Percentiles rank a stretch among this genome's conserved stretches.
Conservation (phyloP, 352 stramenopile genomes). For the Vaucheria bursata region DNA sequence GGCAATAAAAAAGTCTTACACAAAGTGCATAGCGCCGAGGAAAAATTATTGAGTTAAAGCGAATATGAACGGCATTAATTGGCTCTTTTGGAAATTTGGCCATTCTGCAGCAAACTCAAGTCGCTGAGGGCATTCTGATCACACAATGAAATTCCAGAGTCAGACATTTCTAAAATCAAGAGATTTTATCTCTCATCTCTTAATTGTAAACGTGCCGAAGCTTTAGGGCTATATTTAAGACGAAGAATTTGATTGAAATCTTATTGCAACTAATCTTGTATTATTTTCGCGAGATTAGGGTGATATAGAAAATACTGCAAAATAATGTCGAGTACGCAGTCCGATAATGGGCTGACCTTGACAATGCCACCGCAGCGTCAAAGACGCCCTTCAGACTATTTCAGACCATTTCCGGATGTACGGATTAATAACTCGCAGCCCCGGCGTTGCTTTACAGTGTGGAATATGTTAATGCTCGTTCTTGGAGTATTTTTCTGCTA, state of each 20-base stretch:
- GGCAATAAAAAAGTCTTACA: too few species aligned
- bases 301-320: not conserved
- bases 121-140: too few species aligned
- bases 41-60: too few species aligned
- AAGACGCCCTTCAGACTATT: not conserved
- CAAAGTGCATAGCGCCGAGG: too few species aligned
- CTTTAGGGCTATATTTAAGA: too few species aligned
- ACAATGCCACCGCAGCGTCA: not conserved
- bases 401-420: not conserved
- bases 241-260: not conserved
- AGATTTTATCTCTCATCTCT: too few species aligned
- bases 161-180: too few species aligned
- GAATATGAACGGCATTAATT: too few species aligned
- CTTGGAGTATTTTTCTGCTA: not conserved
- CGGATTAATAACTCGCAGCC: not conserved
- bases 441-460: not conserved
- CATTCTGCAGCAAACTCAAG: too few species aligned
- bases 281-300: not conserved
- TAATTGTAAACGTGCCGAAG: too few species aligned
- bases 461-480: not conserved
- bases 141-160: too few species aligned
- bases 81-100: too few species aligned
- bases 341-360: not conserved
- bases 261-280: not conserved
- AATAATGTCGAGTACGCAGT: not conserved